Evolutionary conservation across 2,329 filamentous ascomycete species (phyloP), one percentile per base, ranked within the genome.

Genomic region (Epichloe glyceriae): DNA sequence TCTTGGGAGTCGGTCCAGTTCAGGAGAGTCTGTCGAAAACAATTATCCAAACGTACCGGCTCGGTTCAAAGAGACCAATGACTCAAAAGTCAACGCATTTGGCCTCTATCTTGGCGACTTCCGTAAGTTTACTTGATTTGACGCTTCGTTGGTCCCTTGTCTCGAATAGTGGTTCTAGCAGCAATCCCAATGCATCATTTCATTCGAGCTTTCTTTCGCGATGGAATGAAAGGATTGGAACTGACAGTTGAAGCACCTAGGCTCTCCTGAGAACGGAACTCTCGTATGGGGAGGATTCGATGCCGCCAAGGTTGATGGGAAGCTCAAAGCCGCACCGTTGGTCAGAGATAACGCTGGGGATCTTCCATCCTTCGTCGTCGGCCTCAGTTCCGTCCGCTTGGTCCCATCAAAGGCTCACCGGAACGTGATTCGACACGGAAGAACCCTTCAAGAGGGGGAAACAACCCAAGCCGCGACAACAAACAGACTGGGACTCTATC

Each of bases 211-310:
- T 30, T 30, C 26, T 30, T 10, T 30, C 26, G 26, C 3, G 8
- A 30, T 30, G 10, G 26, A 30, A 39, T 22, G 26, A 30, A 39
- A 7, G 5, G 22, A 15, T 17, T 22, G 14, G 4, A 39, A 26
- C 35, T 47, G 46, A 47, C 46, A 22, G 22, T 12, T 6, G 26
- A 7, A 26, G 7, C 6, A 19, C n/a, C 15, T 39, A 47, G 46
- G 46, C 14, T 47, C 46, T 40, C 20, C 46, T 4, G 33, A 44
- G 2, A 46, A n/a, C 8, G 50, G 50, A 10, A 34, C 50, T 3
- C 11, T 52, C 5, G 26, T 52, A 3, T 52, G 47, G 22, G 50
- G 50, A n/a, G 50, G 50, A 26, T 34, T 49, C 33, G 50, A 47
- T 22, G 46, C 46, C 14, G 46, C 46, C 35, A 47, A 47, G 12